phyloP scores from a whole-genome alignment of 257 asterid genomes.

The Nicotiana knightiana region DNA sequence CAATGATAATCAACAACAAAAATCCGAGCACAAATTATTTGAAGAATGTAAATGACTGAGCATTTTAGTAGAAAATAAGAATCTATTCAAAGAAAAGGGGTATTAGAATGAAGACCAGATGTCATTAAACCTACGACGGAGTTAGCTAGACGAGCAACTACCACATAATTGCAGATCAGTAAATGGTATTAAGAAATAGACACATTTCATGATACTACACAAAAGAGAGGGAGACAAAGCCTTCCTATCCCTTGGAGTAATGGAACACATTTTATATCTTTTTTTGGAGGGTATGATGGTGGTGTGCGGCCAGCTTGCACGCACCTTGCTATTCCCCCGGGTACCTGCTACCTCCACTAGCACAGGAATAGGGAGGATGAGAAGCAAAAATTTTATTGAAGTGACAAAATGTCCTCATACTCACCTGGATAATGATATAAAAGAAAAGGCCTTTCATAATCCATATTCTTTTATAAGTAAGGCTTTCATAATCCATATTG shows the following conservation, averaged over 20 bases:
- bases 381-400: background rate
- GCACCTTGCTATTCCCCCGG: no score
- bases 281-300: no score
- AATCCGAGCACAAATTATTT: background rate
- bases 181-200: background rate
- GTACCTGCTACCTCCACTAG: no score
- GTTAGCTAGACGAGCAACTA: background rate
- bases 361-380: no score
- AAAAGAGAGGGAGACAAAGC: background rate
- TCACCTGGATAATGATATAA: background rate
- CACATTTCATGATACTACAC: background rate
- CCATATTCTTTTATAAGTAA: background rate
- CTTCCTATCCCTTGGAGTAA: background rate
- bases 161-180: background rate
- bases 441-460: background rate
- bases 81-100: background rate
- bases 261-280: background rate
- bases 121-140: background rate
- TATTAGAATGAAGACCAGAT: background rate
- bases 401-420: background rate
- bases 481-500: no score
- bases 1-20: background rate
- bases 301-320: no score
- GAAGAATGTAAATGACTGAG: background rate
- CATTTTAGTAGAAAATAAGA: background rate